phyloP scores from a whole-genome alignment of 129 eudicot species.

The Gnaphalium uliginosum region DNA sequence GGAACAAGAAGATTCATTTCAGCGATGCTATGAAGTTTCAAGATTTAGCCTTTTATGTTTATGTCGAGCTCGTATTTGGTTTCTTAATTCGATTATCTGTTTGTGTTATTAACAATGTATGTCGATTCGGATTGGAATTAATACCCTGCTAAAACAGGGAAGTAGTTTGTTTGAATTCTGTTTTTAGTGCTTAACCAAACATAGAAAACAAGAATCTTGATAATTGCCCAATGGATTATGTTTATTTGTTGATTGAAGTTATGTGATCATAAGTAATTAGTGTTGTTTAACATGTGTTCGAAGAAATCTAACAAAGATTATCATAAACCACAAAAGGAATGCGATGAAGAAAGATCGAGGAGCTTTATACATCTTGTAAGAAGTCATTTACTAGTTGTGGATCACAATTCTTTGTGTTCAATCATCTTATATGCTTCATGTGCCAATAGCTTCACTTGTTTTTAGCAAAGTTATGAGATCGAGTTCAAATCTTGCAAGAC shows the following conservation, averaged over 20 bases:
- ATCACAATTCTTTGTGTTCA: background rate
- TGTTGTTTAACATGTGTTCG: background rate
- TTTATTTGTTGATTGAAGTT: background rate
- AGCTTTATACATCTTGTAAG: background rate
- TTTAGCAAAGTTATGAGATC: background rate
- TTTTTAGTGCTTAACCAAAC: too few relatives aligned
- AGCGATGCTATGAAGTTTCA: slow-evolving; percentile 3
- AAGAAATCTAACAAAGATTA: background rate
- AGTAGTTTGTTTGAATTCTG: background rate
- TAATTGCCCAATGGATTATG: background rate
- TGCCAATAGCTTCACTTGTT: background rate
- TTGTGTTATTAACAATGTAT: slow-evolving; percentile 1
- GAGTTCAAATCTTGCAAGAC: background rate
- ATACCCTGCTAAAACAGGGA: slow-evolving; percentile 5
- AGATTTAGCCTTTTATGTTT: slow-evolving; percentile 11
- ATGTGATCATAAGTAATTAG: background rate
- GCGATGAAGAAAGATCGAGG: background rate
- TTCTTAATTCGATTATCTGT: background rate
- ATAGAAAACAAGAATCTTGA: too few relatives aligned
- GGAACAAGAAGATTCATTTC: background rate
- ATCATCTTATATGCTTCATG: background rate
- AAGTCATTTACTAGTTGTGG: background rate
- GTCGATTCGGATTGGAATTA: background rate
- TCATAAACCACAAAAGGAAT: background rate
- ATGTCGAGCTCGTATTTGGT: background rate